Conservation (phyloP, 768 basidiomycete species). For the Lyophyllum atratum region DNA sequence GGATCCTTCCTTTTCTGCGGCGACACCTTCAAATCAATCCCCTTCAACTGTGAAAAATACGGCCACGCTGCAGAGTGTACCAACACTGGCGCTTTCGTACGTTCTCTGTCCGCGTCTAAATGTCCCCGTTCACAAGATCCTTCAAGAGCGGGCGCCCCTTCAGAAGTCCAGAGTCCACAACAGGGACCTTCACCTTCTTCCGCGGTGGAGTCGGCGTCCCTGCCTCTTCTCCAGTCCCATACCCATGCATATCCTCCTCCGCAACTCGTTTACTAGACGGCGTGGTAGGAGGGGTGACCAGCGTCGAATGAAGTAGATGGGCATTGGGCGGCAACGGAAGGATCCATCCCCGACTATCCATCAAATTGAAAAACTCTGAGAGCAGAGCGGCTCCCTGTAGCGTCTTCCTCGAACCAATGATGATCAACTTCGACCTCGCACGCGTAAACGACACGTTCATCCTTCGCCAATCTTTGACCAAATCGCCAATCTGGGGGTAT, state of each 20-base stretch:
- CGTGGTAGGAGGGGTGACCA: constrained; percentile 9
- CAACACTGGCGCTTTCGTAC: too few relatives aligned
- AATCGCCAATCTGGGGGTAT: constrained; percentile 74
- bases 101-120: too few relatives aligned
- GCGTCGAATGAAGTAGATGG: constrained; percentile 47
- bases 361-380: constrained; percentile 72
- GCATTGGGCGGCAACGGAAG: constrained; percentile 56
- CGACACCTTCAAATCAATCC: too few relatives aligned
- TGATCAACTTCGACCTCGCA: constrained; percentile 85
- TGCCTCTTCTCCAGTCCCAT: neutral
- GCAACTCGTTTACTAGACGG: constrained; percentile 28
- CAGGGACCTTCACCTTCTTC: constrained; percentile 35
- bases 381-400: constrained; percentile 64
- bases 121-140: constrained; percentile 54
- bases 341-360: constrained; percentile 76
- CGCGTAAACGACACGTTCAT: constrained; percentile 98
- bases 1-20: too few relatives aligned
- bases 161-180: constrained; percentile 44
- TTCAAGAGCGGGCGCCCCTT: constrained; percentile 59
- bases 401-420: constrained; percentile 86
- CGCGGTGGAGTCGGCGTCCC: constrained; percentile 22
- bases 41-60: too few relatives aligned
- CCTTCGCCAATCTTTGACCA: constrained; percentile 93
- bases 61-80: too few relatives aligned
- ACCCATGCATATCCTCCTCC: constrained; percentile 18